Evolutionary conservation across 495 filamentous ascomycete species (phyloP).

Genomic region (Penicillium coffeae): DNA sequence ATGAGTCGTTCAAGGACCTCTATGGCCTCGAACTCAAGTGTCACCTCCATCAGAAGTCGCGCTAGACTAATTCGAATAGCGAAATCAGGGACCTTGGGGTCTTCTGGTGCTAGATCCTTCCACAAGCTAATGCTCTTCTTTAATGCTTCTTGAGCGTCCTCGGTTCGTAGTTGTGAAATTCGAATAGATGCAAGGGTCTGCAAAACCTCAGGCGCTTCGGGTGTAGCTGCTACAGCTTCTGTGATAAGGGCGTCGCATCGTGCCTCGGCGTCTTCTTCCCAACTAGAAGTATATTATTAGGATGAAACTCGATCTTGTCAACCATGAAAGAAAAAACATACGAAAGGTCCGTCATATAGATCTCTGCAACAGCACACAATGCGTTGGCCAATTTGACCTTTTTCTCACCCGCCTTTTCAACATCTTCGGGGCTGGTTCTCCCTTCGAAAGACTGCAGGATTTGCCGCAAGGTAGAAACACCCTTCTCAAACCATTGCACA

Average conservation of each 20-base stretch:
- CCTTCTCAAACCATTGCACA: constrained; percentile 83
- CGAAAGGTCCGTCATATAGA: constrained; percentile 97
- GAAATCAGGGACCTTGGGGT: constrained; percentile 69
- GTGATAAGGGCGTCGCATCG: constrained; percentile 81
- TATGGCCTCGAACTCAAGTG: constrained; percentile 77
- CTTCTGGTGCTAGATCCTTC: constrained; percentile 67
- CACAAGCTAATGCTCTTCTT: constrained; percentile 71
- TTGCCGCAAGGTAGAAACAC: constrained; percentile 61
- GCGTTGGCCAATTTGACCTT: constrained; percentile 75
- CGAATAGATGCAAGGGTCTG: constrained; percentile 92
- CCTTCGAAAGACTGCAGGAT: constrained; percentile 55
- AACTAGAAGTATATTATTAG: constrained; percentile 41
- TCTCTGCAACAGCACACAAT: constrained; percentile 84
- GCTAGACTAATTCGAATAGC: constrained; percentile 77
- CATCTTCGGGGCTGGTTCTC: constrained; percentile 37
- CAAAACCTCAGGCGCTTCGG: constrained; percentile 73
- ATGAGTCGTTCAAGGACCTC: constrained; percentile 81
- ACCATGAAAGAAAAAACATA: constrained; percentile 19
- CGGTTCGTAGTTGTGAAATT: constrained; percentile 74
- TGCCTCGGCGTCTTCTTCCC: constrained; percentile 83
- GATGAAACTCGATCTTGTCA: neutral
- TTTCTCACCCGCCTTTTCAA: constrained; percentile 57
- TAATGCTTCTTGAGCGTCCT: constrained; percentile 77
- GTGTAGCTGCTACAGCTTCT: constrained; percentile 75
- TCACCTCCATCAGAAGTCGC: constrained; percentile 83